Evolutionary conservation across 805 yeast species (phyloP).

Genomic region (Blastobotrys americana): DNA sequence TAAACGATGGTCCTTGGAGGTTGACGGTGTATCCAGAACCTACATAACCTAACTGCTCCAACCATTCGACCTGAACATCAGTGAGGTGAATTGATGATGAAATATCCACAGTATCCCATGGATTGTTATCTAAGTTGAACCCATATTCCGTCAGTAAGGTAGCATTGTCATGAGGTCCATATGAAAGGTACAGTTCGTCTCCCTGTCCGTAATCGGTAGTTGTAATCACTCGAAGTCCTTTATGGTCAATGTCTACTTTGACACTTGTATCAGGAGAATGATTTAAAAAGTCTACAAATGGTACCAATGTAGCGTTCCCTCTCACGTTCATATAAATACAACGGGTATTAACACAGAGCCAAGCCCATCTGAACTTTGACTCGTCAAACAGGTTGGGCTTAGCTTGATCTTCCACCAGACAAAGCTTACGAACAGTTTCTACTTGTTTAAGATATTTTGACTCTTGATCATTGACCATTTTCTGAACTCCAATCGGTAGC

Average conservation of each 20-base stretch:
- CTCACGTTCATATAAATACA: conserved; percentile 67
- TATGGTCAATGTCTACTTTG: conserved; percentile 32
- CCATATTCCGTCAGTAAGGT: conserved; percentile 84
- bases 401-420: not conserved
- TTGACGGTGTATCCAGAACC: conserved; percentile 64
- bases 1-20: conserved; percentile 49
- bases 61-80: conserved; percentile 39
- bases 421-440: conserved; percentile 28
- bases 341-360: conserved; percentile 88
- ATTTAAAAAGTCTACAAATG: conserved; percentile 81
- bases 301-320: conserved; percentile 59
- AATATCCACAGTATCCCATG: conserved; percentile 67
- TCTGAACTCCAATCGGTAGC: conserved; percentile 20
- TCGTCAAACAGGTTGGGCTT: not conserved
- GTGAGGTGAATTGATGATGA: conserved; percentile 34
- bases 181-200: conserved; percentile 64
- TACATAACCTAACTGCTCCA: conserved; percentile 49
- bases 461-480: conserved; percentile 17
- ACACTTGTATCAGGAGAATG: conserved; percentile 39
- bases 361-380: conserved; percentile 49
- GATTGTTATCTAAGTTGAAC: conserved; percentile 51
- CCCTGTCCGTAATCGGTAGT: conserved; percentile 31
- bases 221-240: conserved; percentile 49
- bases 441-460: conserved; percentile 40
- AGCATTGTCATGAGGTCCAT: conserved; percentile 86